phyloP scores from a whole-genome alignment of 805 yeast genomes.

The Komagataella pastoris region DNA sequence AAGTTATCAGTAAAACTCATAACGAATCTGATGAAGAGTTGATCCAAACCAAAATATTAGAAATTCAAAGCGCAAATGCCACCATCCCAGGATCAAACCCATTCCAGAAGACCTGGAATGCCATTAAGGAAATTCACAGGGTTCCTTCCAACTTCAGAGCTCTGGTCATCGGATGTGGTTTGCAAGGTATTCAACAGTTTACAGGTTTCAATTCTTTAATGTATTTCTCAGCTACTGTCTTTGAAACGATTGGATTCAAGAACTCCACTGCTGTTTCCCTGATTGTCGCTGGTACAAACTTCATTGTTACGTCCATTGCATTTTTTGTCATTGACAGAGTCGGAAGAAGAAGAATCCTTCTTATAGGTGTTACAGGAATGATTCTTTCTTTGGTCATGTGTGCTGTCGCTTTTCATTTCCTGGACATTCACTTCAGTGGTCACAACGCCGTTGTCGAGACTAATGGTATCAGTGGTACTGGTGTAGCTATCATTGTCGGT shows the following conservation, averaged over 20 bases:
- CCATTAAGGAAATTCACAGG: constrained; percentile 48
- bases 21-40: constrained; percentile 46
- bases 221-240: constrained; percentile 91
- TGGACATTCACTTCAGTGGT: constrained; percentile 46
- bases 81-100: constrained; percentile 33
- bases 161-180: constrained; percentile 76
- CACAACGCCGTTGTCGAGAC: constrained; percentile 26
- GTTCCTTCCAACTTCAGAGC: constrained; percentile 81
- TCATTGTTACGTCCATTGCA: constrained; percentile 76
- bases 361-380: constrained; percentile 82
- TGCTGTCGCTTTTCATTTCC: constrained; percentile 84
- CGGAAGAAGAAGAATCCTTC: constrained; percentile 75
- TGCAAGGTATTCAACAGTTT: constrained; percentile 94
- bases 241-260: constrained; percentile 78
- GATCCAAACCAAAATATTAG: constrained; percentile 55
- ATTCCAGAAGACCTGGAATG: constrained; percentile 39
- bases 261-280: constrained; percentile 92
- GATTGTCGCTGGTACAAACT: constrained; percentile 89
- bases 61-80: constrained; percentile 36
- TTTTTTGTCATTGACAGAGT: constrained; percentile 76
- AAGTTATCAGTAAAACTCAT: constrained; percentile 54
- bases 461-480: constrained; percentile 66
- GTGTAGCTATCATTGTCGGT: constrained; percentile 69
- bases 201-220: constrained; percentile 93
- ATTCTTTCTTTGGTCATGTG: constrained; percentile 59